Evolutionary conservation across 768 basidiomycete genomes (phyloP).

Genomic region (Phanerodontia chrysosporium): DNA sequence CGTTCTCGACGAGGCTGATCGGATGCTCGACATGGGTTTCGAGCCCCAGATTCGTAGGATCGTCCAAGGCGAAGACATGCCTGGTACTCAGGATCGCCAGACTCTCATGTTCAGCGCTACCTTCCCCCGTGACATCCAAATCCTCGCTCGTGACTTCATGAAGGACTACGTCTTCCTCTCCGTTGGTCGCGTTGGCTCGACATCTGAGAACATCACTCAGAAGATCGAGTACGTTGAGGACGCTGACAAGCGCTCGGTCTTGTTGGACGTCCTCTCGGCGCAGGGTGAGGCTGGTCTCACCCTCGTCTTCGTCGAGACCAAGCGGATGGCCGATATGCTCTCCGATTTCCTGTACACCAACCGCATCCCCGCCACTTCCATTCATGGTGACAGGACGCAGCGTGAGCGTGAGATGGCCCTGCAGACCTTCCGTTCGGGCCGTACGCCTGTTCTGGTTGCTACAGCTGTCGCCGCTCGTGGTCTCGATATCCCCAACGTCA

Average conservation of each 20-base stretch:
- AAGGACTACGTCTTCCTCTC: slow-evolving; percentile 99
- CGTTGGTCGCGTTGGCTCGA: slow-evolving; percentile 96
- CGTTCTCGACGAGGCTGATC: slow-evolving; percentile 98
- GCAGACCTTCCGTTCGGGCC: slow-evolving; percentile 91
- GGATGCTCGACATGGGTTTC: slow-evolving; percentile 99
- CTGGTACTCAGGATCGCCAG: slow-evolving; percentile 84
- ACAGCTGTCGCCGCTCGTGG: slow-evolving; percentile 99
- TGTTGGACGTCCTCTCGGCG: slow-evolving; percentile 89
- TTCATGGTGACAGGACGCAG: slow-evolving; percentile 97
- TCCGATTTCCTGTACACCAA: slow-evolving; percentile 91
- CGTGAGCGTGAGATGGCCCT: slow-evolving; percentile 96
- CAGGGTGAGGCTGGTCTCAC: slow-evolving; percentile 73
- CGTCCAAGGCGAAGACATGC: slow-evolving; percentile 98
- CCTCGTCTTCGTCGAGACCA: slow-evolving; percentile 98
- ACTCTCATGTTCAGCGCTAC: slow-evolving; percentile 99
- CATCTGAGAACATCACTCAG: slow-evolving; percentile 99
- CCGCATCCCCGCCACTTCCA: slow-evolving; percentile 87
- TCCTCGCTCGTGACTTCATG: slow-evolving; percentile 92
- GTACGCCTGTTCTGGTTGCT: slow-evolving; percentile 94
- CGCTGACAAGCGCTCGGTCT: slow-evolving; percentile 90
- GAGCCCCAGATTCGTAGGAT: slow-evolving; percentile 98
- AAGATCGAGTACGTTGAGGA: slow-evolving; percentile 99
- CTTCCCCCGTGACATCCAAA: slow-evolving; percentile 98
- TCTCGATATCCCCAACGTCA: slow-evolving; percentile 98
- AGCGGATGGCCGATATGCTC: slow-evolving; percentile 98